Evolutionary conservation across 2,329 filamentous ascomycete species (phyloP).

Genomic region (Aspergillus sp.): DNA sequence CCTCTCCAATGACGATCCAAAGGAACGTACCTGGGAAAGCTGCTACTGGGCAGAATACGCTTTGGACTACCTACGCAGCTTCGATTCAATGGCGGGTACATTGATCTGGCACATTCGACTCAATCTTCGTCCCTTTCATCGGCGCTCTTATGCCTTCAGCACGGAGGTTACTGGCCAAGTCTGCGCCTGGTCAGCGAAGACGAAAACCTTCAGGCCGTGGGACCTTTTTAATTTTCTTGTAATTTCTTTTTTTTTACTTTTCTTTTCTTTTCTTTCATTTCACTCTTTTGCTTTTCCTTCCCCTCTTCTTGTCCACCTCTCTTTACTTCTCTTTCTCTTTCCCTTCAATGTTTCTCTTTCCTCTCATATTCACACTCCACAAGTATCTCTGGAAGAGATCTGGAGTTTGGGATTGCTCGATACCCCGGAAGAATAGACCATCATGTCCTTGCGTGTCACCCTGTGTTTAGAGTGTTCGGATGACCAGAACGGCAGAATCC

Average conservation of each 20-base stretch:
- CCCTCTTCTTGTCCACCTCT: conserved; percentile 1
- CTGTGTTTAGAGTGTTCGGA: conserved; percentile 16
- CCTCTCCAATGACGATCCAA: background rate
- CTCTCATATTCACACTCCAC: conserved; percentile 11
- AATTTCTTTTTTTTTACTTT: background rate
- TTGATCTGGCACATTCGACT: background rate
- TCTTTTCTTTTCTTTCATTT: background rate
- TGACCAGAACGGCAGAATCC: conserved; percentile 15
- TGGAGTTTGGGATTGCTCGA: conserved; percentile 29
- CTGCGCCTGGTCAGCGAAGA: background rate
- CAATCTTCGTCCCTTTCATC: background rate
- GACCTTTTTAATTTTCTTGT: conserved; percentile 2
- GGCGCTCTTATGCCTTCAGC: background rate
- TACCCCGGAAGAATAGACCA: conserved; percentile 27
- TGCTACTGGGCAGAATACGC: background rate
- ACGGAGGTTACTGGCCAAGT: background rate
- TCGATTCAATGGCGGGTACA: conserved; percentile 2
- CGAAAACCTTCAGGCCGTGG: background rate
- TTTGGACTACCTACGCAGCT: background rate
- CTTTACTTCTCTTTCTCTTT: conserved; percentile 4
- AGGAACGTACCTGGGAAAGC: background rate
- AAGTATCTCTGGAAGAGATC: conserved; percentile 13
- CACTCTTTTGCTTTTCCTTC: background rate
- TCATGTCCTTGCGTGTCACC: conserved; percentile 14
- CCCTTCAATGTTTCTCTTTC: conserved; percentile 10